Evolutionary conservation across 345 rosid genomes (phyloP).

Genomic region (Lepidium sativum): DNA sequence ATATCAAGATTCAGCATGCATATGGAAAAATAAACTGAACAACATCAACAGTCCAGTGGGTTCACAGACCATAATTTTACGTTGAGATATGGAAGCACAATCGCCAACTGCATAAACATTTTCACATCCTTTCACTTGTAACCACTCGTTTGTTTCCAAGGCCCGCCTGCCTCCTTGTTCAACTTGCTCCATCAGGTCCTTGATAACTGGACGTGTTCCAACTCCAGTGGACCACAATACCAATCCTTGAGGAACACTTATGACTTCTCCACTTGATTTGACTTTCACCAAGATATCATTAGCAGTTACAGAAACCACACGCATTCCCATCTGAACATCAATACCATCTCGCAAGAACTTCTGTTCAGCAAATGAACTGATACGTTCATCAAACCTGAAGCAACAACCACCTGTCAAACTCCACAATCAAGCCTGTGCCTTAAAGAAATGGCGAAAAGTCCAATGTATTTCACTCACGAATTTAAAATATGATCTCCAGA

Average conservation of each 20-base stretch:
- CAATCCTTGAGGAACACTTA: slow-evolving; percentile 70
- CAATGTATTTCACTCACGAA: slow-evolving; percentile 35
- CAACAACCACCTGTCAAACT: neutral
- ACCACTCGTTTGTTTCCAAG: slow-evolving; percentile 85
- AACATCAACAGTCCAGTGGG: neutral
- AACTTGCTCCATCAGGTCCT: slow-evolving; percentile 81
- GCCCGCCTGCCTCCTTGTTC: slow-evolving; percentile 76
- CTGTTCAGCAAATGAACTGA: slow-evolving; percentile 77
- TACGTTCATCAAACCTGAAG: slow-evolving; percentile 81
- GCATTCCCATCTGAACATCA: slow-evolving; percentile 78
- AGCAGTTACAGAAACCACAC: slow-evolving; percentile 63
- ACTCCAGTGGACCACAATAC: slow-evolving; percentile 94
- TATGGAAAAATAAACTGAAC: neutral
- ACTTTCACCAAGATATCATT: slow-evolving; percentile 62
- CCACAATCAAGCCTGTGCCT: neutral
- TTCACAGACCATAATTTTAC: slow-evolving; percentile 65
- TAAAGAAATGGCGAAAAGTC: neutral
- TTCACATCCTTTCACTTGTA: slow-evolving; percentile 71
- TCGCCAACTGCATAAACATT: slow-evolving; percentile 88
- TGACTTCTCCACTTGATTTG: slow-evolving; percentile 53
- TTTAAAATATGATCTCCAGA: slow-evolving; percentile 96
- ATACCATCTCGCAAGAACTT: slow-evolving; percentile 81
- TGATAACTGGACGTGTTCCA: slow-evolving; percentile 68
- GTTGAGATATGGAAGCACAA: slow-evolving; percentile 89
- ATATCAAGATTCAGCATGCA: neutral